Base-by-base conservation (phyloP, 192 early-diverging fungal species). In the Paraglomus brasilianum region DNA sequence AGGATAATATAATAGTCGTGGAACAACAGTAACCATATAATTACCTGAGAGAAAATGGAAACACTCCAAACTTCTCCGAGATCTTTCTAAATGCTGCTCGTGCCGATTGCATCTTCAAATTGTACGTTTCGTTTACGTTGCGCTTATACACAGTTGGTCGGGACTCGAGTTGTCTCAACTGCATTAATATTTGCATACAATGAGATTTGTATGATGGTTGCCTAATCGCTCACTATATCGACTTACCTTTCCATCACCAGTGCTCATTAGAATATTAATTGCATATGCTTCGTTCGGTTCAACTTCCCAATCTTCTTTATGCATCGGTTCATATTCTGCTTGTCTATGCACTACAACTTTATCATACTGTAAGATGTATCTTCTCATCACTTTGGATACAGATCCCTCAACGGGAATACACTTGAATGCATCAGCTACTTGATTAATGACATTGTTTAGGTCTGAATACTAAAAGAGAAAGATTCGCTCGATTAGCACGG, bases 21-120 rank as follows among this genome's bases (percentile, higher is more conserved):
- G 43, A 39, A 72, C 76, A 45, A 73, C 71, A 40, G 63, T 72
- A 14, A 68, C 53, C 22, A 66, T 67, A 50, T 10, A 72, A 74
- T 70, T 81, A 80, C 79, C 89, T 83, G 70, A 79, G 82, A 21
- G 88, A 73, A 80, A 93, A 92, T 9, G 91, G 91, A 79, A 92
- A 93, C 21, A 91, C 89, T 44, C 84, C 85, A 75, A 82, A 82
- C 40, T 72, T 69, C n/a, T 72, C 78, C 69, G 76, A 78, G 67
- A 92, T 81, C 59, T 89, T 82, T 19, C 80, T 84, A 53, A 88
- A 87, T 5, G 87, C 85, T 8, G 77, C 66, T 58, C 85, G 77
- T 24, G 88, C 83, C 70, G 86, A 72, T 63, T 87, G 83, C 76
- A 89, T 75, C 74, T 87, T 92, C 47, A 92, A 79, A 56, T 87